Evolutionary conservation across 768 basidiomycete species (phyloP).

Genomic region (Hypholoma sublateritium): DNA sequence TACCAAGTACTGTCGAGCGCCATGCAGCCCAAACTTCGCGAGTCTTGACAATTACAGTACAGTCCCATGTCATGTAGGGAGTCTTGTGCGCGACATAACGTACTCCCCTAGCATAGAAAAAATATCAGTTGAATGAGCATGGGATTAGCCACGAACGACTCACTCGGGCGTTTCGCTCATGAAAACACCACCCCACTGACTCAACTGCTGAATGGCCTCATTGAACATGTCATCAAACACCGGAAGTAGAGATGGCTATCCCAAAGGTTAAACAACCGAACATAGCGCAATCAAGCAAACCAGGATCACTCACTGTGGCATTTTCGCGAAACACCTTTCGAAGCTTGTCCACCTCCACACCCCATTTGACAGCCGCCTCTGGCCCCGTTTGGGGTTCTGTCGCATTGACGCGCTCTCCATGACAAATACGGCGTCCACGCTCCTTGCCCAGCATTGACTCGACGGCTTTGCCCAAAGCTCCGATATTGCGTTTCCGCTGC

Average conservation of each 20-base stretch:
- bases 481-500: conserved; percentile 69
- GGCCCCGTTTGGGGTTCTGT: conserved; percentile 51
- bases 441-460: conserved; percentile 63
- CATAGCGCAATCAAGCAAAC: not conserved
- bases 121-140: conserved; percentile 2
- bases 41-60: conserved; percentile 62
- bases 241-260: conserved; percentile 53
- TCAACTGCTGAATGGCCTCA: conserved; percentile 76
- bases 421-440: conserved; percentile 65
- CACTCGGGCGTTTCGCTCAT: conserved; percentile 65
- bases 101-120: conserved; percentile 48
- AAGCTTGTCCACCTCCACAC: conserved; percentile 59
- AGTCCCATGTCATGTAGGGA: conserved; percentile 65
- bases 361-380: conserved; percentile 73
- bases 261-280: conserved; percentile 13
- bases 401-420: conserved; percentile 40
- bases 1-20: conserved; percentile 65
- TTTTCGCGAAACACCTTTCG: conserved; percentile 57
- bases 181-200: conserved; percentile 72
- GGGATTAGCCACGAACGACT: conserved; percentile 28
- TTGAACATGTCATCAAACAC: conserved; percentile 73
- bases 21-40: conserved; percentile 70
- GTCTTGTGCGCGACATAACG: conserved; percentile 77
- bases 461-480: conserved; percentile 70
- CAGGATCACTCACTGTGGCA: conserved; percentile 51